Base-by-base conservation (phyloP, 768 basidiomycete species). In the Termitomyces titanicus region DNA sequence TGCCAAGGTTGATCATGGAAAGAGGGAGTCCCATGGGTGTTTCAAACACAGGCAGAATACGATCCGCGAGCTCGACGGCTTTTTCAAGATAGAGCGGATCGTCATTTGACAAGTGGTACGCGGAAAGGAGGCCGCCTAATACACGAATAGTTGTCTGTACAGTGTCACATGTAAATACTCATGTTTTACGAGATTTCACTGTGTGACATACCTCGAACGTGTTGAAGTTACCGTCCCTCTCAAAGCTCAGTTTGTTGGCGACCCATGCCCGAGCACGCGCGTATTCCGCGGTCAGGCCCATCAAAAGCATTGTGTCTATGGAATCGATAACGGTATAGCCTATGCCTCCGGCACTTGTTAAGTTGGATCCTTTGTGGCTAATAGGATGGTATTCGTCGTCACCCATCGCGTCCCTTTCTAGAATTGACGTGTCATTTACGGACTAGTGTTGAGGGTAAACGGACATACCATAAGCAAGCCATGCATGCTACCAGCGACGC, bases 381-480 rank as follows among this genome's bases (percentile, higher is more conserved):
- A 98, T 78, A 0, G 95, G 94, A 64, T 96, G 92, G 64, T 93
- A 97, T 68, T 96, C 92, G 72, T 97, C 94, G 53, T 80, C 80
- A 1, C 94, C 94, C 84, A 92, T 94, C 2, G 94, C 94, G 67
- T 97, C 85, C 44, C 83, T 74, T 72, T 94, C 93, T 94, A 72
- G 42, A 27, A 47, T 5, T 47, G 47, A 63, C 48, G 29, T 29
- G 38, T 55, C 52, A 62, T 53, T 17, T 27, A 39, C 17, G n/a
- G 25, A 5, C 24, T 55, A 46, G 27, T 8, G 51, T 47, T 7
- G 44, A n/a, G 3, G 25, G 11, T 2, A 10, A 22, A 22, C 0
- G n/a, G 5, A 11, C 20, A 74, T 51, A 92, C 91, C 92, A 65
- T 95, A 95, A 27, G 91, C 88, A 55, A 63, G 67, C 92, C 92